Conservation (phyloP, 805 yeast species). For the Candida multigemmis region DNA sequence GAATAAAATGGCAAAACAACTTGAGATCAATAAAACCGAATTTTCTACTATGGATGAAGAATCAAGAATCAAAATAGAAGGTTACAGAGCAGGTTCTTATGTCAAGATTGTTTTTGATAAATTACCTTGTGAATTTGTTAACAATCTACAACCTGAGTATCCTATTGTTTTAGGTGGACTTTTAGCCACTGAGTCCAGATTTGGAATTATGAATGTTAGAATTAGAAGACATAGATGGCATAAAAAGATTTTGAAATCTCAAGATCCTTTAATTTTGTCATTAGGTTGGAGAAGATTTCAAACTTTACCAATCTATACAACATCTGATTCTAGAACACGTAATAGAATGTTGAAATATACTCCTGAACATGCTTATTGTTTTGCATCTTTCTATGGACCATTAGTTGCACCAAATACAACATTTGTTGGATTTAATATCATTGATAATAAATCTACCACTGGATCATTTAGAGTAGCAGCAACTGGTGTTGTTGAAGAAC, state of each 20-base stretch:
- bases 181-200: constrained; percentile 81
- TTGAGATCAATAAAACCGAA: constrained; percentile 85
- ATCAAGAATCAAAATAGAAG: constrained; percentile 79
- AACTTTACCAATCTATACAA: constrained; percentile 90
- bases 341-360: constrained; percentile 97
- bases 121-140: constrained; percentile 84
- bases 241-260: constrained; percentile 87
- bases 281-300: constrained; percentile 99
- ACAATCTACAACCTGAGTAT: constrained; percentile 74
- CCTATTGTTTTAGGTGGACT: constrained; percentile 91
- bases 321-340: constrained; percentile 95
- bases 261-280: constrained; percentile 89
- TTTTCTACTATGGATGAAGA: constrained; percentile 63
- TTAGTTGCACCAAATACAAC: constrained; percentile 96
- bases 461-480: constrained; percentile 93
- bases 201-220: constrained; percentile 88
- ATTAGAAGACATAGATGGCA: constrained; percentile 99
- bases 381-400: constrained; percentile 95
- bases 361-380: constrained; percentile 96
- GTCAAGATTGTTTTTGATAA: constrained; percentile 78
- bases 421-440: constrained; percentile 88
- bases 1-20: constrained; percentile 92
- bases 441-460: constrained; percentile 74
- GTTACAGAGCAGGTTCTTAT: constrained; percentile 87
- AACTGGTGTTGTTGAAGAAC: constrained; percentile 92